A percentile compares a stretch with the other conserved stretches of the same genome.
Conservation (phyloP, 2,329 filamentous ascomycete genomes). For the Juglanconis sp. region DNA sequence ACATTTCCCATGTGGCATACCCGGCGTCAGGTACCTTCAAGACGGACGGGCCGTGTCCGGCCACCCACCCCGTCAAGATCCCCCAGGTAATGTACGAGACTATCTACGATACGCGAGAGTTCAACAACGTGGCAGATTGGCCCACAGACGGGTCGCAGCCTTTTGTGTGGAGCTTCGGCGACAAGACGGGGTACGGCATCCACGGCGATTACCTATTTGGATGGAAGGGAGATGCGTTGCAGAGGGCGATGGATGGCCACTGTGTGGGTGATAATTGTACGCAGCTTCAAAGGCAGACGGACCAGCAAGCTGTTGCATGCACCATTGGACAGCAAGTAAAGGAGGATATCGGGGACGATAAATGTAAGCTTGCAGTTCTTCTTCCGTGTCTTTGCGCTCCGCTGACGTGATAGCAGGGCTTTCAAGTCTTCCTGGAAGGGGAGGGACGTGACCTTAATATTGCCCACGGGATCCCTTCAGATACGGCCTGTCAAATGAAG, state of each 20-base stretch:
- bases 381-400: too few relatives aligned
- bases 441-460: too few relatives aligned
- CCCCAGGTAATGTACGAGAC: slow-evolving; percentile 41
- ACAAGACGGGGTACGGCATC: slow-evolving; percentile 33
- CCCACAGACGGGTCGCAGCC: slow-evolving; percentile 31
- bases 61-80: slow-evolving; percentile 28
- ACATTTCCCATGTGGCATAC: slow-evolving; percentile 30
- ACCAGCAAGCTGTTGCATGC: slow-evolving; percentile 31
- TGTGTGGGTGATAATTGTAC: slow-evolving; percentile 32
- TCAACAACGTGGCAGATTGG: slow-evolving; percentile 33
- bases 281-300: slow-evolving; percentile 25
- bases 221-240: slow-evolving; percentile 38
- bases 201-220: slow-evolving; percentile 40
- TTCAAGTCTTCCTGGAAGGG: too few relatives aligned
- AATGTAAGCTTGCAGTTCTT: slow-evolving; percentile 23
- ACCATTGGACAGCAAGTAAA: slow-evolving; percentile 25
- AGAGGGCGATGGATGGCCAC: slow-evolving; percentile 31
- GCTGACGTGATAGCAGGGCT: too few relatives aligned
- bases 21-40: slow-evolving; percentile 18
- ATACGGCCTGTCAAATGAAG: too few relatives aligned
- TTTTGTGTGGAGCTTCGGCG: slow-evolving; percentile 25
- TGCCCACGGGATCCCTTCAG: too few relatives aligned
- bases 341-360: slow-evolving; percentile 29
- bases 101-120: slow-evolving; percentile 36
- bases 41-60: slow-evolving; percentile 25